These are phyloP conservation scores for Gymnopilus dilepis DNA, from an alignment of 768 basidiomycete genomes.

Conservation along the genomic window DNA sequence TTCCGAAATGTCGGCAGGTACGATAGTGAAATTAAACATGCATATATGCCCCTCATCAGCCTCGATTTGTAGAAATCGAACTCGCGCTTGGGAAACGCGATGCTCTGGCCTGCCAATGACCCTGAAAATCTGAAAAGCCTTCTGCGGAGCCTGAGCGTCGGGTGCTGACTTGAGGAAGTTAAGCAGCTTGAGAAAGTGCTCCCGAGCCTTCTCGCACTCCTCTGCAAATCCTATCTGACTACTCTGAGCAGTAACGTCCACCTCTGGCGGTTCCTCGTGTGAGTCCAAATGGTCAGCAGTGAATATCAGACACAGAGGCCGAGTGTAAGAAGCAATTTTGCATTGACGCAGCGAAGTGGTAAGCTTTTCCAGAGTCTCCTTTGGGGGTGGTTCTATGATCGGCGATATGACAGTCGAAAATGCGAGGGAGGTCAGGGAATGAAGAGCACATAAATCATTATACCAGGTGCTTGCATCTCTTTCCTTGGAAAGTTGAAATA, in stretches of 20 bases:
- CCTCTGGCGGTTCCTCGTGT: not conserved
- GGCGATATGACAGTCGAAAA: not conserved
- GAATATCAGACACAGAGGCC: slow-evolving; percentile 3
- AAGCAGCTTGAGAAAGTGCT: not conserved
- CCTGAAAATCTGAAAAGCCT: not conserved
- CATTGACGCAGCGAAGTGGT: not conserved
- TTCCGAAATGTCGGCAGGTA: not conserved
- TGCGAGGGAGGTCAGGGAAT: not conserved
- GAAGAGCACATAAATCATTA: not conserved
- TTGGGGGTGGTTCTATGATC: not conserved
- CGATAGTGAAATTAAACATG: slow-evolving; percentile 4
- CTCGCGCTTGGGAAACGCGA: not conserved
- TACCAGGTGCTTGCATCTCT: slow-evolving; percentile 3
- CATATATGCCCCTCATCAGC: slow-evolving; percentile 10
- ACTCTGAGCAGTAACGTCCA: not conserved
- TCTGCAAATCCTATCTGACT: not conserved
- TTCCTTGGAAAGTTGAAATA: slow-evolving; percentile 7
- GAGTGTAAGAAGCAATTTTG: not conserved
- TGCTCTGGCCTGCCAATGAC: not conserved
- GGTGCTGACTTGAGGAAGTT: not conserved
- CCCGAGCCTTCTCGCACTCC: not conserved
- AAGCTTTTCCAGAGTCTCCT: not conserved
- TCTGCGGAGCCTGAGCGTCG: too few species aligned
- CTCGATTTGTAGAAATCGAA: not conserved
- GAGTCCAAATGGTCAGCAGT: slow-evolving; percentile 4